Base-by-base conservation (phyloP, 2,329 filamentous ascomycete genomes). In the Chlorencoelia australis region DNA sequence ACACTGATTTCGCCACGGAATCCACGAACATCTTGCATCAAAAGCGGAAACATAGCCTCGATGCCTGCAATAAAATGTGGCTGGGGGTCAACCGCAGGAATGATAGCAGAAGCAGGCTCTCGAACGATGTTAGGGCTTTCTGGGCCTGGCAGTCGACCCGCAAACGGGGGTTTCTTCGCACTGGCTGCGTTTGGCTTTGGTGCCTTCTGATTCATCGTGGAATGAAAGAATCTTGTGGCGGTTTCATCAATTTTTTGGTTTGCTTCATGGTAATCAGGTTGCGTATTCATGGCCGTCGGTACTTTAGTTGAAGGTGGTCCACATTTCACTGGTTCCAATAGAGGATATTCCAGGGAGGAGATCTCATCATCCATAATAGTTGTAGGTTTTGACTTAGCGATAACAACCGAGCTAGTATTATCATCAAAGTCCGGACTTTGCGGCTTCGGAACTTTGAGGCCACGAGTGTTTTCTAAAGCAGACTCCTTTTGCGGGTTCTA, bases 161-260 rank as follows among this genome's bases (percentile, higher is more conserved):
- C 31, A 37, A 19, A 25, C n/a, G 17, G 21, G 7, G 6, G 13
- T 22, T 22, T 29, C 18, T 37, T 8, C 9, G 20, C 13, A 28
- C 27, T 14, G 31, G 37, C 9, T 11, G 22, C 27, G 16, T 27
- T 35, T 5, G 29, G 22, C 17, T 39, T 47, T 13, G 37, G 30
- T 15, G 39, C 44, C 15, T 44, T 43, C 29, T 52, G 53, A 5
- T 45, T 47, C 50, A 54, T 55, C 4, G 48, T 54, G 8, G 25
- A 30, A 10, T 49, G 42, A 32, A 42, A 55, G 2, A n/a, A 20
- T 39, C 48, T 41, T 7, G 43, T 46, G 4, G 26, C 26, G 4
- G 19, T 10, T 28, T 54, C 51, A 16, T 39, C 28, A 10, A 20
- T 33, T 15, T 11, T 5, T 28, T 52, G 46, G 8, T n/a, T n/a